phyloP scores from a whole-genome alignment of 805 yeast species.

The Candida germanica region DNA sequence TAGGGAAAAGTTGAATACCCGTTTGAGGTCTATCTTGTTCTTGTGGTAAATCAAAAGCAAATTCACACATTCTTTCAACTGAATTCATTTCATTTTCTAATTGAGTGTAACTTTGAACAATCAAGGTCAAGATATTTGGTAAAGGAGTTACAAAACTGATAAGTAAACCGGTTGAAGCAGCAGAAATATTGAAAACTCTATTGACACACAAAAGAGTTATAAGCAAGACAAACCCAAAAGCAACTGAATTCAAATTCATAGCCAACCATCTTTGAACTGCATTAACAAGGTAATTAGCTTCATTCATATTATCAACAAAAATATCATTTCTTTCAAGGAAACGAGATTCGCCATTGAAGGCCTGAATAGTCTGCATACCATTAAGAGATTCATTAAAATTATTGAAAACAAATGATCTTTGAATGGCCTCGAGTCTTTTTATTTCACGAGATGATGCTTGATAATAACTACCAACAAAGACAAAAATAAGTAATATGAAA shows the following conservation, averaged over 20 bases:
- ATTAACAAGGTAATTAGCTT: slow-evolving; percentile 33
- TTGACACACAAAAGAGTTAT: slow-evolving; percentile 32
- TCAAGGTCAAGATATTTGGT: slow-evolving; percentile 34
- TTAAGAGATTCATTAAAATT: slow-evolving; percentile 36
- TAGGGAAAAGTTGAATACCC: slow-evolving; percentile 38
- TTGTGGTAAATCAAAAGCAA: slow-evolving; percentile 59
- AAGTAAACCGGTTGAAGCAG: slow-evolving; percentile 37
- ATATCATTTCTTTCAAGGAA: slow-evolving; percentile 25
- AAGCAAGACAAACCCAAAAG: slow-evolving; percentile 25
- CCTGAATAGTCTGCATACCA: slow-evolving; percentile 37
- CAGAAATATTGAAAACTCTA: slow-evolving; percentile 29
- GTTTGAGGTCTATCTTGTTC: slow-evolving; percentile 54
- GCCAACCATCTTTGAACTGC: slow-evolving; percentile 40
- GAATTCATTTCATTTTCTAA: slow-evolving; percentile 41
- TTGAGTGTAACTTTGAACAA: slow-evolving; percentile 32
- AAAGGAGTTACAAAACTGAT: slow-evolving; percentile 33
- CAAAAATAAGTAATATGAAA: slow-evolving; percentile 22
- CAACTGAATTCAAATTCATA: slow-evolving; percentile 30
- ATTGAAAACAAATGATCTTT: slow-evolving; percentile 37
- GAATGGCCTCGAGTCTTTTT: slow-evolving; percentile 38
- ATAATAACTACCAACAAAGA: slow-evolving; percentile 29
- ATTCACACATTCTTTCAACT: slow-evolving; percentile 35
- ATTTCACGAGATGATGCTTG: slow-evolving; percentile 40
- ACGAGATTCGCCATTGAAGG: slow-evolving; percentile 22
- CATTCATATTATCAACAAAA: slow-evolving; percentile 31